These are phyloP conservation scores for Pleurotus giganteus DNA, from an alignment of 768 basidiomycete species.

Conservation along the genomic window DNA sequence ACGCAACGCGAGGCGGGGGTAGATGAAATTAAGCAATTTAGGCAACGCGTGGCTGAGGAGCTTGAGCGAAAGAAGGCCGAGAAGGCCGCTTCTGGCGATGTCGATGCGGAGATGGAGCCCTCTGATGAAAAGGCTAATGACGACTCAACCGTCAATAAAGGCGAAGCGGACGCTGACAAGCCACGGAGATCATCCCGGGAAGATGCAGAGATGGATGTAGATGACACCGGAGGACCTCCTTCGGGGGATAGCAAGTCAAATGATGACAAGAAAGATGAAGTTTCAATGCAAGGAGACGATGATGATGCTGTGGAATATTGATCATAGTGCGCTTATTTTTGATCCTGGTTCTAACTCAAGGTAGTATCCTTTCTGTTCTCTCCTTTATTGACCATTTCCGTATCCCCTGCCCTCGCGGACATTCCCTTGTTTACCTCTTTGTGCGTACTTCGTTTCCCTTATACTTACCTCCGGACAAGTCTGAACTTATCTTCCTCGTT, in stretches of 20 bases:
- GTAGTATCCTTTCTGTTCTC: slow-evolving; percentile 2
- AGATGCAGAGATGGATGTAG: slow-evolving; percentile 38
- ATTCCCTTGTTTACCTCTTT: not conserved
- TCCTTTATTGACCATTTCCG: not conserved
- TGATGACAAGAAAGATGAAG: slow-evolving; percentile 51
- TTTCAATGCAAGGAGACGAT: slow-evolving; percentile 62
- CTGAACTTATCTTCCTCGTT: not conserved
- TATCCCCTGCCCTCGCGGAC: not conserved
- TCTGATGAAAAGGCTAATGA: slow-evolving; percentile 40
- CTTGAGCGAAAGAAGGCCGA: slow-evolving; percentile 49
- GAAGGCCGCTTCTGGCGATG: slow-evolving; percentile 20
- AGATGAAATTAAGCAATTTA: slow-evolving; percentile 59
- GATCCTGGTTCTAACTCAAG: not conserved
- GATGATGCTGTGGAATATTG: slow-evolving; percentile 85
- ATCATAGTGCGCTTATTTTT: too few relatives aligned
- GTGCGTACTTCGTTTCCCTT: not conserved
- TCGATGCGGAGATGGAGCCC: slow-evolving; percentile 19
- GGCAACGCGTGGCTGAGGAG: slow-evolving; percentile 65
- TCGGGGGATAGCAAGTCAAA: slow-evolving; percentile 34
- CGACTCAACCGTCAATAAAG: slow-evolving; percentile 14
- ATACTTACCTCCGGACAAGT: not conserved
- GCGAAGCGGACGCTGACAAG: slow-evolving; percentile 19
- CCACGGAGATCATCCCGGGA: slow-evolving; percentile 10
- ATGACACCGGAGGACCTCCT: slow-evolving; percentile 32
- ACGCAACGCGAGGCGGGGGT: slow-evolving; percentile 58